Evolutionary conservation across 73 alveolate genomes (phyloP).

Genomic region (Tetrahymena malaccensis): DNA sequence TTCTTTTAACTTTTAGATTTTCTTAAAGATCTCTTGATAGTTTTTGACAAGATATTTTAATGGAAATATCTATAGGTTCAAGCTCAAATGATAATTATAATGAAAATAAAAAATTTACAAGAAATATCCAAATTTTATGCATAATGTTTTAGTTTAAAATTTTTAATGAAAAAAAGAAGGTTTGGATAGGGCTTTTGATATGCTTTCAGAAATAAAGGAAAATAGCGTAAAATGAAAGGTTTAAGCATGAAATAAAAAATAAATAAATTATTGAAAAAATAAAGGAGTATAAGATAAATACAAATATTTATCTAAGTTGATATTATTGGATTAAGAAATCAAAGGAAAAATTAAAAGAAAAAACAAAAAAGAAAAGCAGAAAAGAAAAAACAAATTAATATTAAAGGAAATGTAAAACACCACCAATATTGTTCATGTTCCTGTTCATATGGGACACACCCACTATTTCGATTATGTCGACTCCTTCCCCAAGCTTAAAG

Average conservation of each 20-base stretch:
- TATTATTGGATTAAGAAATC: neutral
- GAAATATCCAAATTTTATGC: neutral
- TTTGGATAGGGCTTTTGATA: neutral
- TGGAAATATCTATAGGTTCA: neutral
- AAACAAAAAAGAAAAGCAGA: neutral
- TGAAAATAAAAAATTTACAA: neutral
- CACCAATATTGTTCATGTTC: neutral
- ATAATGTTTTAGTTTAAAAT: neutral
- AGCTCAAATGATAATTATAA: no score
- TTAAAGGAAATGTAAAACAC: neutral
- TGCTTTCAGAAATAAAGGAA: neutral
- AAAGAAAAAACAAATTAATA: neutral
- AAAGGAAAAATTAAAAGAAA: neutral
- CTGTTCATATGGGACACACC: slow-evolving; percentile 30
- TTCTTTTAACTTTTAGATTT: neutral
- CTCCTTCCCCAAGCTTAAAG: slow-evolving; percentile 21
- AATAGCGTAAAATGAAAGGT: neutral
- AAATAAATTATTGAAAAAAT: neutral
- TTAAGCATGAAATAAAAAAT: neutral
- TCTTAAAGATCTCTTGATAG: neutral
- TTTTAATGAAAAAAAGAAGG: neutral
- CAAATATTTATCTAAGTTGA: neutral
- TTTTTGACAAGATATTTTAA: neutral
- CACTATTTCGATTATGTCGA: slow-evolving; percentile 35
- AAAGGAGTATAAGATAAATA: neutral